Evolutionary conservation across 2,329 filamentous ascomycete species (phyloP), one percentile per base, ranked within the genome.

Genomic region (Fusarium caatingaense): DNA sequence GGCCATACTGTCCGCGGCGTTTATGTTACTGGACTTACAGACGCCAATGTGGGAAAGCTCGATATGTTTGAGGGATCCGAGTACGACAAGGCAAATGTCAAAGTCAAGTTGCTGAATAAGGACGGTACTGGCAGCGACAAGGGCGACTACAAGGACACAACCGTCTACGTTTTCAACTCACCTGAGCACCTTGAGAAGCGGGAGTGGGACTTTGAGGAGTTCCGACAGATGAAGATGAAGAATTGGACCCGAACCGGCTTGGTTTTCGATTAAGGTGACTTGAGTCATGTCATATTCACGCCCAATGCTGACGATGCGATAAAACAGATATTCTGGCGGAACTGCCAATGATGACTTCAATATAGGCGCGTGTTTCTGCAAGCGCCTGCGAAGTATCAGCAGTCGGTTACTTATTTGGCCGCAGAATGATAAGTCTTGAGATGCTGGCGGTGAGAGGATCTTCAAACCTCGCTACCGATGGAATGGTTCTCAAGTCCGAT

Each of bases 161-260:
- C 86, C 54, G 88, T 89, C 15, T 94, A 94, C 77, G 85, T 94
- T 8, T 94, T 87, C 79, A 82, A 83, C 46, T 68, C 82, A 2
- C 78, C 81, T 18, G 70, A 79, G 1, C 40, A 75, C 0, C 81
- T 98, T 20, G 93, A 97, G 78, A 83, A 87, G 32, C 80, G 83
- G 23, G 94, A 97, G 78, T 98, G 95, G 95, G 93, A 97, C 78
- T 96, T 94, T 81, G 89, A 91, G 49, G 89, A 92, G 68, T 98
- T 98, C 77, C 88, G 91, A 66, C 84, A 85, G 73, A 90, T 96
- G 66, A 97, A 94, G 83, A 81, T 89, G 81, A 77, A 77, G 58
- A 60, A 76, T 6, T 89, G 87, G 87, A 85, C 85, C 8, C 79
- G 86, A n/a, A 83, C 82, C 30, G 84, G 84, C 53, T 83, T 83